Percentiles rank a stretch among this genome's conserved stretches.
phyloP scores from a whole-genome alignment of 257 asterid species.

The Anisodus acutangulus region DNA sequence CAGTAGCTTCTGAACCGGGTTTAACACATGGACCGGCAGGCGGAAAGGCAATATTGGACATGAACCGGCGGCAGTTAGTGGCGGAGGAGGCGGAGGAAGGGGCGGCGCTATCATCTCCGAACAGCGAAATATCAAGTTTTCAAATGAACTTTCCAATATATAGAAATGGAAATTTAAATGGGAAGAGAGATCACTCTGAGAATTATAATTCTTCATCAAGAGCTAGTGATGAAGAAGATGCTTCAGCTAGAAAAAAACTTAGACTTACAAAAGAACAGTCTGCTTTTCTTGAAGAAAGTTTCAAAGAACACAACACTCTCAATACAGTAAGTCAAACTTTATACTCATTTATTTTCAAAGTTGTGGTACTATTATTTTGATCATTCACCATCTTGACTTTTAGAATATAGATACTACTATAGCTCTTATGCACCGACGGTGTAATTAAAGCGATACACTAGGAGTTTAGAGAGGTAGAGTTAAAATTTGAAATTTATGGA shows the following conservation, averaged over 20 bases:
- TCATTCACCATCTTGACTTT: not conserved
- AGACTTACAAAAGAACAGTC: slow-evolving; percentile 84
- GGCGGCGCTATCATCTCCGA: slow-evolving; percentile 54
- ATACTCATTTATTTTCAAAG: not conserved
- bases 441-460: too few species aligned
- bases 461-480: too few species aligned
- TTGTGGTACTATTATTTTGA: not conserved
- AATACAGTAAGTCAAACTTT: slow-evolving; percentile 65
- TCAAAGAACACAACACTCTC: slow-evolving; percentile 86
- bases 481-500: too few species aligned
- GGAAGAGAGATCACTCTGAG: slow-evolving; percentile 46
- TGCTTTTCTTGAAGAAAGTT: slow-evolving; percentile 89
- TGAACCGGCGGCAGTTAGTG: slow-evolving; percentile 43
- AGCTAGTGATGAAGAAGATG: slow-evolving; percentile 77
- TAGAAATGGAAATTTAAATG: slow-evolving; percentile 29
- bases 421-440: too few species aligned
- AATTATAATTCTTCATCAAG: slow-evolving; percentile 50
- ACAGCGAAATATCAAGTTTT: slow-evolving; percentile 56
- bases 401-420: not conserved
- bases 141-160: slow-evolving; percentile 57
- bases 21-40: slow-evolving; percentile 29
- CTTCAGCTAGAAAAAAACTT: slow-evolving; percentile 62
- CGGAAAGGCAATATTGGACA: slow-evolving; percentile 30
- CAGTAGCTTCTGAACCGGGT: slow-evolving; percentile 53
- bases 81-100: slow-evolving; percentile 38